Conservation (phyloP, 2,329 filamentous ascomycete genomes). For the Delphinella strobiligena region DNA sequence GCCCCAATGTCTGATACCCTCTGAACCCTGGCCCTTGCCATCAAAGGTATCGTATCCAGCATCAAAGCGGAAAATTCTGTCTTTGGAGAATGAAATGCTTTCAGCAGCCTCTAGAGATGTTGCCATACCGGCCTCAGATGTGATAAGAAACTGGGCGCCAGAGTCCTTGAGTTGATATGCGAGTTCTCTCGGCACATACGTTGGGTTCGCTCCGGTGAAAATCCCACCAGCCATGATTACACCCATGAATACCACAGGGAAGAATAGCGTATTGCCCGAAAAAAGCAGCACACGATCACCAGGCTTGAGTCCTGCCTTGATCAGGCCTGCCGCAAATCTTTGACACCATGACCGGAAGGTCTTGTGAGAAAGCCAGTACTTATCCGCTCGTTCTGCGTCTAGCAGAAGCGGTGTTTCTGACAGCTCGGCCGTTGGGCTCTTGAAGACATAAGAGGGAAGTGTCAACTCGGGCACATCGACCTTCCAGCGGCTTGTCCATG, state of each 20-base stretch:
- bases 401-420: constrained; percentile 38
- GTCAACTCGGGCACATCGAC: constrained; percentile 34
- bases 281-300: constrained; percentile 65
- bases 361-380: constrained; percentile 50
- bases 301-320: constrained; percentile 50
- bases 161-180: constrained; percentile 65
- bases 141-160: constrained; percentile 54
- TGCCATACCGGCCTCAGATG: constrained; percentile 47
- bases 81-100: constrained; percentile 40
- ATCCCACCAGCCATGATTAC: constrained; percentile 66
- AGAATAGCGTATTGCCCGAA: constrained; percentile 62
- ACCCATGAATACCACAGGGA: constrained; percentile 58
- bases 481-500: constrained; percentile 39
- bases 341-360: constrained; percentile 60
- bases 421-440: constrained; percentile 33
- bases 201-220: constrained; percentile 65
- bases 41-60: constrained; percentile 35
- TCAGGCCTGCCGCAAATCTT: constrained; percentile 53
- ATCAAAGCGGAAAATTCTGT: constrained; percentile 55
- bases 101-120: constrained; percentile 55
- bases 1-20: constrained; percentile 50
- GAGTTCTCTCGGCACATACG: constrained; percentile 57
- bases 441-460: constrained; percentile 37
- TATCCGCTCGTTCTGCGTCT: constrained; percentile 55
- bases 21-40: constrained; percentile 17